Base-by-base conservation (phyloP, 192 early-diverging fungal genomes). In the Glomus cerebriforme region DNA sequence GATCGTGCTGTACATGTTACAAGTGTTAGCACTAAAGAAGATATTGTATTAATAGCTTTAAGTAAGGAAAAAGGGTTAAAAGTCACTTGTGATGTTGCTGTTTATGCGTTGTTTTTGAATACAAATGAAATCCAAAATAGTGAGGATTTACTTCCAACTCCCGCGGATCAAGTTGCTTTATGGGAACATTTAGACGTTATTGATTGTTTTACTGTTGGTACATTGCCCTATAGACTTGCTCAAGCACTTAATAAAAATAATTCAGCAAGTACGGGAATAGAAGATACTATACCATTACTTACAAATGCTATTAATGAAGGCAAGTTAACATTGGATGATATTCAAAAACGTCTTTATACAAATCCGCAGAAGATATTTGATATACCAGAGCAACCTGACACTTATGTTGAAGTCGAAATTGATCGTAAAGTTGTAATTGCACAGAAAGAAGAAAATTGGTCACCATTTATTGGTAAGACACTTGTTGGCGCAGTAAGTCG, bases 51-150 rank as follows among this genome's bases (percentile, higher is more conserved):
- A 76, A 94, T 99, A 63, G 85, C 86, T 22, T 89, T 97, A 79
- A 91, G 89, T 79, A 97, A 96, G 85, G 90, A 95, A 35, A 94
- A 95, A 70, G 96, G 94, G 10, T 84, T 96, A 15, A 78, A 84
- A 32, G 95, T 97, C 59, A 96, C 96, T 7, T 99, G 97, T 86
- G 98, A 98, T 82, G 95, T 97, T n/a, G 88, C 91, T 22, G 91
- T 97, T 7, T 92, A 93, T 79, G 84, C 91, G n/a, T 86, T 99
- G 58, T 97, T 97, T 86, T 85, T 93, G 69, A 86, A 89, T 9
- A 84, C 80, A 6, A 86, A 85, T 29, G 87, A 87, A 43, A 26
- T 75, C 1, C 73, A 71, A 31, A 81, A 82, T 71, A 80, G 84
- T 35, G 85, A 82, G 27, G 77, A 81, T 32, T 54, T 87, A 24